Evolutionary conservation across 495 filamentous ascomycete genomes (phyloP).

Genomic region (Xylaria bambusicola): DNA sequence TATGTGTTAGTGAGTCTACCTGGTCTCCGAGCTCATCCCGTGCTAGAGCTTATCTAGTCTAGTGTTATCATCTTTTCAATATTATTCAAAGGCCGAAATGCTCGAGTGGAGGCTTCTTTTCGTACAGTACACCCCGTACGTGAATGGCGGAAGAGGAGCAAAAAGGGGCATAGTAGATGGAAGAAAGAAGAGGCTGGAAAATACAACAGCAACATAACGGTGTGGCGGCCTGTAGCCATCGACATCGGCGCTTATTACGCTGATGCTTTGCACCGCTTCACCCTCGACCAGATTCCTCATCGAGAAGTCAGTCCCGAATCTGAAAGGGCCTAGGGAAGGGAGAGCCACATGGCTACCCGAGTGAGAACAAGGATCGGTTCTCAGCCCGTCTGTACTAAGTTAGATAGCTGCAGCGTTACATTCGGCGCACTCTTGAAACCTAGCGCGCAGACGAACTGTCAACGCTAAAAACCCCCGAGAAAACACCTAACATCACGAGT

Average conservation of each 20-base stretch:
- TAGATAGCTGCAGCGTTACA: conserved; percentile 15
- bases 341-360: conserved; percentile 18
- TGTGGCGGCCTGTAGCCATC: conserved; percentile 8
- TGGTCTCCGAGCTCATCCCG: too few species aligned
- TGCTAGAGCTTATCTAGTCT: neutral
- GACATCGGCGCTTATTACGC: conserved; percentile 1
- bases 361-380: conserved; percentile 11
- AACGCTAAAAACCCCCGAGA: neutral
- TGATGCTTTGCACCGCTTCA: neutral
- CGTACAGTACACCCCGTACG: too few species aligned
- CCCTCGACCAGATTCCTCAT: conserved; percentile 13
- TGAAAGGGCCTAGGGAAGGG: conserved; percentile 7
- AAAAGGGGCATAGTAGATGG: neutral
- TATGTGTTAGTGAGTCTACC: too few species aligned
- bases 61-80: too few species aligned
- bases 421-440: conserved; percentile 17
- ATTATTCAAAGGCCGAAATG: too few species aligned
- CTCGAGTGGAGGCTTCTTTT: too few species aligned
- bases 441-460: neutral
- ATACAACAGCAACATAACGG: conserved; percentile 9
- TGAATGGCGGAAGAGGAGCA: neutral
- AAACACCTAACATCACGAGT: too few species aligned
- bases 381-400: conserved; percentile 14
- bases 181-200: neutral
- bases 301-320: conserved; percentile 13